phyloP scores from a whole-genome alignment of 2,329 filamentous ascomycete species.

The Xylaria sp. region DNA sequence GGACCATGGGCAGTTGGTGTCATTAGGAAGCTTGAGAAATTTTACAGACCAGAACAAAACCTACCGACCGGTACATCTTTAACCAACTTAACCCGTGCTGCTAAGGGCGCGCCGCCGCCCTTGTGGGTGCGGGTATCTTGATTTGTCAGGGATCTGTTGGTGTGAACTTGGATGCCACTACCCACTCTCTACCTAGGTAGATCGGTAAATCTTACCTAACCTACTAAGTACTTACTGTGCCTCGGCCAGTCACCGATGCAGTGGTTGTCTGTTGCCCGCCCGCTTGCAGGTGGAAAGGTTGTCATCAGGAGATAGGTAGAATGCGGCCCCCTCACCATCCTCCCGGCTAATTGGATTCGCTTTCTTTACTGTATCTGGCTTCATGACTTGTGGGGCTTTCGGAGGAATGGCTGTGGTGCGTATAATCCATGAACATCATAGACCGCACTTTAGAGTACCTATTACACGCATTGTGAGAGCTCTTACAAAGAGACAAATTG shows the following conservation, averaged over 20 bases:
- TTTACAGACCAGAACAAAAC: background rate
- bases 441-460: too few relatives aligned
- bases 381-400: background rate
- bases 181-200: background rate
- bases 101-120: background rate
- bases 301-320: too few relatives aligned
- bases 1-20: background rate
- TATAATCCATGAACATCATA: too few relatives aligned
- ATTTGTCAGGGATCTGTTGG: conserved; percentile 13
- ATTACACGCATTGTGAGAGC: background rate
- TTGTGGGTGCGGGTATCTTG: background rate
- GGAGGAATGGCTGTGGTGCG: background rate
- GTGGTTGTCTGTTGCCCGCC: too few relatives aligned
- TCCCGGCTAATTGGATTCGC: background rate
- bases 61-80: background rate
- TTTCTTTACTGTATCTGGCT: background rate
- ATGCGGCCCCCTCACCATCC: too few relatives aligned
- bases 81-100: too few relatives aligned
- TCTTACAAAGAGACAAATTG: background rate
- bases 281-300: too few relatives aligned
- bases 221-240: too few relatives aligned
- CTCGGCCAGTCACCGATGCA: conserved; percentile 1
- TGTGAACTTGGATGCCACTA: background rate
- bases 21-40: background rate
- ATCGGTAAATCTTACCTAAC: background rate